Base-by-base conservation (phyloP, 257 asterid genomes). In the Fraxinus quadrangulata region DNA sequence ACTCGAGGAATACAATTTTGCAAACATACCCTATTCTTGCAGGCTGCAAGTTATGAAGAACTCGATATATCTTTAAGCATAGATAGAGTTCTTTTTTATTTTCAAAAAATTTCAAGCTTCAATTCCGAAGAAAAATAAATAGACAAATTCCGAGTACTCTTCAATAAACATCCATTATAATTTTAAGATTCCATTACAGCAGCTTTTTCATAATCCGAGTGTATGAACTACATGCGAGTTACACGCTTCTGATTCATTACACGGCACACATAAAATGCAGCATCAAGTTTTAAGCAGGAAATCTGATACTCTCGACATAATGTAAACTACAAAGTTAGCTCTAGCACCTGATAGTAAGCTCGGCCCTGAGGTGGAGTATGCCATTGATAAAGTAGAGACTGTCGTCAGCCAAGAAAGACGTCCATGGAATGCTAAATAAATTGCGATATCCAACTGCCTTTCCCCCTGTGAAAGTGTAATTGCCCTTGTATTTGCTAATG, bases 361-460 rank as follows among this genome's bases (percentile, higher is more conserved):
- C 98, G 2, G 98, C 98, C 83, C 92, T 87, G 28, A 93, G 94
- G 81, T 93, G 97, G 74, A 93, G 91, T 8, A 86, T 77, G 72
- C 89, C 92, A 17, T 90, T 88, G 74, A 88, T 90, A 87, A 93
- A 93, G 73, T 84, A 92, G 0, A 77, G 88, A 70, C 96, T 90
- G 75, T 93, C 98, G 12, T 91, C 98, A 0, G 98, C 98, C 86
- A 89, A 85, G 84, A 93, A 93, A 1, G 93, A 86, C 3, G 87
- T 84, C 98, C 98, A 93, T 0, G 92, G 89, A 67, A 92, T 84
- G 79, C 91, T 90, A 71, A 93, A 93, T 33, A 93, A 76, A 82
- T 92, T 92, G 5, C 98, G 90, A 67, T 92, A 93, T 16, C 98
- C 98, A 9, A 93, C 98, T 1, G 98, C 98, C 81, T 92, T 93